Evolutionary conservation across 1,284 basidiomycete species (phyloP).

Genomic region (Tremellales sp.): DNA sequence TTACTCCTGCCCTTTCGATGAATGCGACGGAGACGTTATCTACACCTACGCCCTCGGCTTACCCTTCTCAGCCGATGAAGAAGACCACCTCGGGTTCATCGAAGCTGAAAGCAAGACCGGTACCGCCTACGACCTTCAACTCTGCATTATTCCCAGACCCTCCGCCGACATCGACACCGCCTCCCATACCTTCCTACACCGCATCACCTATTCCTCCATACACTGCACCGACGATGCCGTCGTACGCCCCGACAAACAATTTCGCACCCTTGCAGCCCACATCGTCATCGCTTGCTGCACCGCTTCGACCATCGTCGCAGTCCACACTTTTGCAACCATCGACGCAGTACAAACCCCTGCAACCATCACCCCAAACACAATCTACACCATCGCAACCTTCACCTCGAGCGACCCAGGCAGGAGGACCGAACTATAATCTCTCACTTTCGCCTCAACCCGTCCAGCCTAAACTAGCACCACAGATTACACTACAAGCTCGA

Average conservation of each 20-base stretch:
- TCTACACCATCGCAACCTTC: neutral
- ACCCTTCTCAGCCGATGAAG: constrained; percentile 3
- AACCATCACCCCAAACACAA: constrained; percentile 4
- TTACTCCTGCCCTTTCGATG: constrained; percentile 13
- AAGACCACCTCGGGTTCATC: constrained; percentile 10
- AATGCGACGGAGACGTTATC: constrained; percentile 4
- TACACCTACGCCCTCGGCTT: constrained; percentile 12
- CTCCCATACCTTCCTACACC: too few relatives aligned
- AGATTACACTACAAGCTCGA: constrained; percentile 1
- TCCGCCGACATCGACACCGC: constrained; percentile 4
- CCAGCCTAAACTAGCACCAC: neutral
- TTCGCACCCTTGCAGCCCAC: neutral
- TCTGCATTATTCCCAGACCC: constrained; percentile 26
- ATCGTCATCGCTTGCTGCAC: too few relatives aligned
- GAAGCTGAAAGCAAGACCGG: constrained; percentile 33
- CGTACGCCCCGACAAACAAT: neutral
- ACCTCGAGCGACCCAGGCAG: constrained; percentile 1
- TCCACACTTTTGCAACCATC: constrained; percentile 4
- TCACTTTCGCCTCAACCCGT: constrained; percentile 20
- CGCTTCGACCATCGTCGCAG: too few relatives aligned
- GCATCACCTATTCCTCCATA: too few relatives aligned
- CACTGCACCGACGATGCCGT: neutral
- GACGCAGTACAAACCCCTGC: neutral
- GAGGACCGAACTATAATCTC: constrained; percentile 45
- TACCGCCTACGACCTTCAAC: constrained; percentile 42